Evolutionary conservation across 345 rosid genomes (phyloP).

Genomic region (Eucalyptus paniculata): DNA sequence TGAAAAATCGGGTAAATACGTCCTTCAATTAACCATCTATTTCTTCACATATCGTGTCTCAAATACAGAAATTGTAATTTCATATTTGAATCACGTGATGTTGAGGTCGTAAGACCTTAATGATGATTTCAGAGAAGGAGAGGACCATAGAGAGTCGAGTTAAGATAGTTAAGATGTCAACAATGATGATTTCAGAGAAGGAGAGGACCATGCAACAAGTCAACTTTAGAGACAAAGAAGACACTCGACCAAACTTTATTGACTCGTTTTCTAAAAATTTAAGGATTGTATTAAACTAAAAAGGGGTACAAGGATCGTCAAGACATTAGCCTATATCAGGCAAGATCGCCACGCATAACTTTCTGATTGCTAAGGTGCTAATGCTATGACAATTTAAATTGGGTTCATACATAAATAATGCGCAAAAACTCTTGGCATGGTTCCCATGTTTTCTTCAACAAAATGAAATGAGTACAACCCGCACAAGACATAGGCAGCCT

Average conservation of each 20-base stretch:
- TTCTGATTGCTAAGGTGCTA: background rate
- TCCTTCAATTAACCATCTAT: background rate
- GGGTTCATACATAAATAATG: background rate
- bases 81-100: too few species aligned
- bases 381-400: background rate
- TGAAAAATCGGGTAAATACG: background rate
- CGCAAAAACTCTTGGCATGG: background rate
- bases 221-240: accelerated
- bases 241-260: background rate
- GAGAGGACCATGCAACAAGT: background rate
- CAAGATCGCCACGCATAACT: background rate
- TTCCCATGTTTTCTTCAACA: background rate
- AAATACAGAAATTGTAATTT: too few species aligned
- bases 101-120: too few species aligned
- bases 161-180: background rate
- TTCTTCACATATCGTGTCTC: too few species aligned
- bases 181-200: background rate
- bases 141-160: background rate
- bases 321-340: background rate
- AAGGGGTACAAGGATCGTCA: background rate
- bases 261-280: background rate
- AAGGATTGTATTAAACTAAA: too few species aligned
- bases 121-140: background rate
- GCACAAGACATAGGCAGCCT: background rate
- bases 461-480: background rate